Conservation (phyloP, 176 grass and related monocot species). For the Triticum urartu region DNA sequence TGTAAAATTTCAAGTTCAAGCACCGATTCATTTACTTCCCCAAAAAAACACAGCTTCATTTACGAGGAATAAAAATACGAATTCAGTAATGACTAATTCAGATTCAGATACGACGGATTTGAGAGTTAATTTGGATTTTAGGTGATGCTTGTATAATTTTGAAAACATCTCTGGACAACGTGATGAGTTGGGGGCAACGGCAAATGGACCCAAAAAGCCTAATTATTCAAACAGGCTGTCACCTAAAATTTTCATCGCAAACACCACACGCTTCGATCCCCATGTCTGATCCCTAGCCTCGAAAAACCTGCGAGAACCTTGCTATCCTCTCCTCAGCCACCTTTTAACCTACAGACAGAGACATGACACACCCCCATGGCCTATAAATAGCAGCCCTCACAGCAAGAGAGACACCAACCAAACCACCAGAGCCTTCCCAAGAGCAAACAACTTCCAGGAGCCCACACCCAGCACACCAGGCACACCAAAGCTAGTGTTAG, state of each 20-base stretch:
- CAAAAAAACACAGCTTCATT: too few relatives aligned
- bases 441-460: constrained; percentile 25
- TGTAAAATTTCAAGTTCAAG: too few relatives aligned
- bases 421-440: constrained; percentile 29
- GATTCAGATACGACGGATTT: too few relatives aligned
- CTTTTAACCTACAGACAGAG: constrained; percentile 20
- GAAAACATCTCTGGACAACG: too few relatives aligned
- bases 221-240: too few relatives aligned
- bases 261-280: not conserved
- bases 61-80: too few relatives aligned
- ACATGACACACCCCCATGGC: not conserved
- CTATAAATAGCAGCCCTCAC: constrained; percentile 49
- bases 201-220: too few relatives aligned
- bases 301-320: constrained; percentile 28
- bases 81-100: too few relatives aligned
- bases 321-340: constrained; percentile 19
- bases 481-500: not conserved
- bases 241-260: not conserved
- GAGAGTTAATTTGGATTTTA: too few relatives aligned
- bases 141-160: too few relatives aligned
- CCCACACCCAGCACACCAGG: not conserved
- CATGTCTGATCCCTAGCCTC: not conserved
- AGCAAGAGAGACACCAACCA: constrained; percentile 22
- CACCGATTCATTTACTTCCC: too few relatives aligned
- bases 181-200: too few relatives aligned